Percentiles rank a stretch among this genome's conserved stretches.
Evolutionary conservation across 176 grass and related monocot genomes (phyloP).

Genomic region (Aegilops bicornis): DNA sequence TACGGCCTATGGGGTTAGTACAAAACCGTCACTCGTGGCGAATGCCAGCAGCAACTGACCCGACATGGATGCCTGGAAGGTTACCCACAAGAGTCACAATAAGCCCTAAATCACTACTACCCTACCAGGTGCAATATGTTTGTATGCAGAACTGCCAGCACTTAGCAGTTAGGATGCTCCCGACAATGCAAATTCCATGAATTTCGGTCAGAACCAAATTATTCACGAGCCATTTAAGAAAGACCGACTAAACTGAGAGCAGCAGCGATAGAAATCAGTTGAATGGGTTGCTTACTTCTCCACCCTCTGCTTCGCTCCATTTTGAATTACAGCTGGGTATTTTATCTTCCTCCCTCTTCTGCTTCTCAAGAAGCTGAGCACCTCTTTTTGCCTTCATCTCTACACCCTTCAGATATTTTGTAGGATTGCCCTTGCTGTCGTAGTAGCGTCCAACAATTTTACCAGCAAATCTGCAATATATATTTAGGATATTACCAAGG

Average conservation of each 20-base stretch:
- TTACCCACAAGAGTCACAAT: background rate
- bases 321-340: constrained; percentile 88
- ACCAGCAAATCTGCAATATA: constrained; percentile 69
- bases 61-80: background rate
- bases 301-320: constrained; percentile 90
- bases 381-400: constrained; percentile 93
- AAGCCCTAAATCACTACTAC: background rate
- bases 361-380: constrained; percentile 88
- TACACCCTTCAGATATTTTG: constrained; percentile 85
- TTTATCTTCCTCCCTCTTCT: constrained; percentile 81
- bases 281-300: constrained; percentile 51
- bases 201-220: background rate
- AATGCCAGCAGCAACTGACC: background rate
- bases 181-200: background rate
- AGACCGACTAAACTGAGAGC: background rate
- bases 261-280: background rate
- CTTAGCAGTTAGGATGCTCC: background rate
- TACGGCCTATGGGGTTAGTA: background rate
- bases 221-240: background rate
- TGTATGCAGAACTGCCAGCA: background rate
- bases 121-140: background rate
- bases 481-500: background rate
- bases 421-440: constrained; percentile 79
- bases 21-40: background rate
- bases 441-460: constrained; percentile 85